Evolutionary conservation across 1,284 basidiomycete species (phyloP), one percentile per base, ranked within the genome.

Genomic region (Cryptococcus depauperatus): DNA sequence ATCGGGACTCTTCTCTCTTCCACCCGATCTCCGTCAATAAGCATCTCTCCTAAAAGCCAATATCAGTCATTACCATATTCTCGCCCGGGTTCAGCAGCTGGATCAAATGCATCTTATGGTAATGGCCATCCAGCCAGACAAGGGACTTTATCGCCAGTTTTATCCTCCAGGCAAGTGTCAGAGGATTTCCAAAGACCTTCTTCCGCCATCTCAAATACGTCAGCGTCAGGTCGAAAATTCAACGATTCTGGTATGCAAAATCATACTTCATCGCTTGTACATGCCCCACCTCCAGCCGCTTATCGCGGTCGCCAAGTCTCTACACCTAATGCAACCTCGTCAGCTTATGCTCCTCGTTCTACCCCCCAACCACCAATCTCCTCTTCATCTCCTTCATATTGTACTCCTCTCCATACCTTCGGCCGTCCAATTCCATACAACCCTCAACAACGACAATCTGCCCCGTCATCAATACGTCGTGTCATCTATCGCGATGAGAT

Each of bases 21-120:
- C 61, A 14, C 57, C 56, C 2, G 61, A 14, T 68, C 66, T 2
- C 64, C 63, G 5, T 63, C 59, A 8, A 51, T 62, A 6, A 65
- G 64, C 3, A 52, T 65, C 11, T 69, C 67, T 2, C 66, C 65
- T 8, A 56, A 58, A 13, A 52, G 51, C 14, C 52, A 55, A 23
- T 46, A 56, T 44, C 47, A 53, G 4, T 28, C 48, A 4, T 52
- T 61, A 7, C 51, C 59, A 16, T 46, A 47, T 23, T 37, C 63
- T 4, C 53, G 64, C 10, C 64, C 61, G 1, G 50, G 53, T 3
- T 64, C 59, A 2, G 50, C 63, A 5, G 46, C 56, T 2, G 54
- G 51, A 16, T 43, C 49, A 3, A 48, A 48, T 3, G 50, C 58
- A 19, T 48, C 55, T 8, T 61, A 55, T 44, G 43, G 29, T 8